phyloP scores from a whole-genome alignment of 257 asterid species.

The Gardenia jasminoides region DNA sequence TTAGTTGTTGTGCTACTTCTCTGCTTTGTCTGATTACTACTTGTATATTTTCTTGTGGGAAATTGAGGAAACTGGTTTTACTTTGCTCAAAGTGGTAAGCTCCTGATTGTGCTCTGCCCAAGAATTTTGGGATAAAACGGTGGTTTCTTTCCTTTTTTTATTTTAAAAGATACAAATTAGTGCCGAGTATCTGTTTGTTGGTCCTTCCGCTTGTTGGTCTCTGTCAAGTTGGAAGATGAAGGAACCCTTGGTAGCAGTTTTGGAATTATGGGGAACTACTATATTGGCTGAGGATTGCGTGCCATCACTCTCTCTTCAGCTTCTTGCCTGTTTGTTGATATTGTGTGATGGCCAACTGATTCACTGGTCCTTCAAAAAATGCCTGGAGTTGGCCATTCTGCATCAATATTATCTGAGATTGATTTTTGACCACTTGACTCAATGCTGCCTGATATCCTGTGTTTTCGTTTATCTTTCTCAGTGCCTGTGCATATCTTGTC shows the following conservation, averaged over 20 bases:
- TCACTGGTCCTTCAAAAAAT: neutral
- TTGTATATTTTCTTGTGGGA: neutral
- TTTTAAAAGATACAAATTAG: no score
- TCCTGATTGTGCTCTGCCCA: neutral
- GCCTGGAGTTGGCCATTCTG: neutral
- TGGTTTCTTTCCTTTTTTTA: no score
- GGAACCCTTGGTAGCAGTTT: neutral
- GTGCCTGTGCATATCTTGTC: neutral
- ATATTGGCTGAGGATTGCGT: no score
- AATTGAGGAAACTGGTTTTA: neutral
- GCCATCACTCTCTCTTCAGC: no score
- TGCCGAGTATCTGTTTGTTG: no score
- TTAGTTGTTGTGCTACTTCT: no score
- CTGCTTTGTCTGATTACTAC: no score
- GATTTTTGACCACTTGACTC: neutral
- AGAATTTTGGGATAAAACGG: neutral
- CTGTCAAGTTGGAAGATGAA: neutral
- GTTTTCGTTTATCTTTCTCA: slow-evolving; percentile 4
- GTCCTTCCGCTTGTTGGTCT: no score
- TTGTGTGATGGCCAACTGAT: no score
- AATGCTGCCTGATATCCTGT: neutral
- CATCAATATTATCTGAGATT: no score
- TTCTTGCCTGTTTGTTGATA: no score
- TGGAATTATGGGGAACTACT: no score
- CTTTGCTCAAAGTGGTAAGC: neutral